A percentile compares a stretch with the other conserved stretches of the same genome.
Evolutionary conservation across 139 green algal genomes (phyloP).

Genomic region (Chlamydomonas asymmetrica): DNA sequence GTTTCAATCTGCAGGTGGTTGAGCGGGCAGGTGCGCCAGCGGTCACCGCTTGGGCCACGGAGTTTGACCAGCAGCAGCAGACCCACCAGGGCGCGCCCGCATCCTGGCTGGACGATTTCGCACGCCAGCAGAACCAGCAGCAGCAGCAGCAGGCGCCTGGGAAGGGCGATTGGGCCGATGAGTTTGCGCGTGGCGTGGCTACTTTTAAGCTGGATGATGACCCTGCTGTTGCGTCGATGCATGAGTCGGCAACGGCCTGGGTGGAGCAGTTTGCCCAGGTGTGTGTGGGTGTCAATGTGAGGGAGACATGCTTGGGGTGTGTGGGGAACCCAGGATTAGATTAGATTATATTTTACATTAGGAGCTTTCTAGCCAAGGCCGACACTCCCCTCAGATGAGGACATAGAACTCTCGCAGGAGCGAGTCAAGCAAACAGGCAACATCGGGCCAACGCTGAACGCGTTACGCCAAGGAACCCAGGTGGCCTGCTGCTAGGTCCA

Average conservation of each 20-base stretch:
- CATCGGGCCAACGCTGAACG: too few species aligned
- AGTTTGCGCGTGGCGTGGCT: constrained; percentile 60
- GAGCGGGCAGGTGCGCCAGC: constrained; percentile 49
- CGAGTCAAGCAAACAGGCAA: too few species aligned
- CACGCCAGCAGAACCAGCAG: constrained; percentile 8
- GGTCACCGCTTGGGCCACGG: constrained; percentile 30
- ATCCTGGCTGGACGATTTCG: constrained; percentile 49
- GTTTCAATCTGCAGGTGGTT: constrained; percentile 63
- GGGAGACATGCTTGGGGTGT: too few species aligned
- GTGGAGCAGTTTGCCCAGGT: constrained; percentile 56
- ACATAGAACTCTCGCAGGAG: too few species aligned
- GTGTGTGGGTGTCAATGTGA: too few species aligned
- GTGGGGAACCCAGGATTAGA: too few species aligned
- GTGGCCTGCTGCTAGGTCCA: too few species aligned
- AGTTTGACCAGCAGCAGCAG: constrained; percentile 19
- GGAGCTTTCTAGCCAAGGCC: too few species aligned
- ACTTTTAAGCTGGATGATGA: constrained; percentile 38
- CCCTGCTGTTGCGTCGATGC: constrained; percentile 38
- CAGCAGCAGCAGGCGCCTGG: neutral
- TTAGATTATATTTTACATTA: too few species aligned
- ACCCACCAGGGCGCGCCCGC: neutral
- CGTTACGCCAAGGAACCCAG: too few species aligned
- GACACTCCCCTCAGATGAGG: too few species aligned
- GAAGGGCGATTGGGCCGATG: constrained; percentile 62
- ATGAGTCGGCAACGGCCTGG: constrained; percentile 35